phyloP scores from a whole-genome alignment of 108 stramenopile species.

The Seminavis robusta region DNA sequence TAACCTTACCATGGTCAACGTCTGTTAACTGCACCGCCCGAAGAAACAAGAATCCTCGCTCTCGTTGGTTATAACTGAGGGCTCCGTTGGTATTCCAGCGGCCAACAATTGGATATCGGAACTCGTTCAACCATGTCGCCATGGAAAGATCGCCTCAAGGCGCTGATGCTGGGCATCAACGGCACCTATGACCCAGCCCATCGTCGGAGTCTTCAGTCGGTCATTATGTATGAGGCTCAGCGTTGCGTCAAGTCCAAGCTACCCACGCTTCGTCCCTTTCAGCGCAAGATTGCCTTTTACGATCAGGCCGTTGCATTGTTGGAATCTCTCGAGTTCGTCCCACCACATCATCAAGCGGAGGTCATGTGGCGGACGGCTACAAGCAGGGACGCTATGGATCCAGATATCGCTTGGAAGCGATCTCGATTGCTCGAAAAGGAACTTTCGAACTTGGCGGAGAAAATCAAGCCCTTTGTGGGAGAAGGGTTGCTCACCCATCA shows the following conservation, averaged over 20 bases:
- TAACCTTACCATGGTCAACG: too few relatives aligned
- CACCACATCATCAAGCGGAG: conserved; percentile 34
- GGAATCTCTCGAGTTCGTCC: conserved; percentile 25
- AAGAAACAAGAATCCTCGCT: too few relatives aligned
- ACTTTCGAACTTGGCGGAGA: conserved; percentile 21
- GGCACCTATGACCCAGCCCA: conserved; percentile 5
- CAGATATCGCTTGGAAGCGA: conserved; percentile 48
- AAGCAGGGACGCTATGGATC: conserved; percentile 37
- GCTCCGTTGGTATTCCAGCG: too few relatives aligned
- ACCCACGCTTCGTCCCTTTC: conserved; percentile 43
- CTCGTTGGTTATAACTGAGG: too few relatives aligned
- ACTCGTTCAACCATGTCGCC: too few relatives aligned
- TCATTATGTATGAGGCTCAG: conserved; percentile 49
- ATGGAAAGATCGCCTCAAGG: too few relatives aligned
- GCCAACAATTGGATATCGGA: too few relatives aligned
- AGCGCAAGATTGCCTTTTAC: conserved; percentile 47
- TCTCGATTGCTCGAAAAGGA: conserved; percentile 24
- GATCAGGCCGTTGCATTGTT: conserved; percentile 42
- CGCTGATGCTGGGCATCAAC: too few relatives aligned
- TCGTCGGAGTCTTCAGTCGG: conserved; percentile 46
- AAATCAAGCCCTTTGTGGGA: conserved; percentile 22
- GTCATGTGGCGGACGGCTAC: conserved; percentile 63
- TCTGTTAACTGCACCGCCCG: too few relatives aligned
- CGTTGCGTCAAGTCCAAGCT: conserved; percentile 25
- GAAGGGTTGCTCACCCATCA: conserved; percentile 31